A percentile compares a stretch with the other conserved stretches of the same genome.
phyloP scores from a whole-genome alignment of 441 rosid species.

The Kokia cookei region DNA sequence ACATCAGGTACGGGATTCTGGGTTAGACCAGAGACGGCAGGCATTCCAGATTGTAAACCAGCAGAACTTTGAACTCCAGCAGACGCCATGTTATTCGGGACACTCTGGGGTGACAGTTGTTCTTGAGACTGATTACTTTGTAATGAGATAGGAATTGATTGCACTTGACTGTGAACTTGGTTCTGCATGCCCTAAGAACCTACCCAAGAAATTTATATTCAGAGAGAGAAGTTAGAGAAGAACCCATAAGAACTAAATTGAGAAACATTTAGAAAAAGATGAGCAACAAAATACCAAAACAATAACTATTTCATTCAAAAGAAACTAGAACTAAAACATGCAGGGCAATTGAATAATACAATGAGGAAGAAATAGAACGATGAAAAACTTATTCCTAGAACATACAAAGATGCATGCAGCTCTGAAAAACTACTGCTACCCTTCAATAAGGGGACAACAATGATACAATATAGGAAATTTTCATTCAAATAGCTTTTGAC shows the following conservation, averaged over 20 bases:
- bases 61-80: conserved; percentile 50
- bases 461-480: background rate
- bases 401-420: background rate
- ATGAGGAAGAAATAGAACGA: background rate
- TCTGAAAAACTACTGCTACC: background rate
- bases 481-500: background rate
- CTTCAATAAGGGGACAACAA: background rate
- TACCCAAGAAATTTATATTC: background rate
- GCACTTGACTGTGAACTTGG: conserved; percentile 50
- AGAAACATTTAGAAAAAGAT: background rate
- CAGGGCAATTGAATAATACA: background rate
- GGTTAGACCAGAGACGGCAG: conserved; percentile 39
- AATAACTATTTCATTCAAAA: background rate
- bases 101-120: conserved; percentile 40
- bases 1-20: conserved; percentile 36
- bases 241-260: background rate
- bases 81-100: conserved; percentile 40
- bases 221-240: background rate
- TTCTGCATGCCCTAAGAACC: conserved; percentile 27
- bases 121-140: conserved; percentile 42
- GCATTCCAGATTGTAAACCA: conserved; percentile 39
- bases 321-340: background rate
- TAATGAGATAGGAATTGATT: conserved; percentile 33
- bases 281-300: background rate
- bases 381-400: background rate